Conservation (phyloP, 352 stramenopile species). For the Saprolegnia diclina region DNA sequence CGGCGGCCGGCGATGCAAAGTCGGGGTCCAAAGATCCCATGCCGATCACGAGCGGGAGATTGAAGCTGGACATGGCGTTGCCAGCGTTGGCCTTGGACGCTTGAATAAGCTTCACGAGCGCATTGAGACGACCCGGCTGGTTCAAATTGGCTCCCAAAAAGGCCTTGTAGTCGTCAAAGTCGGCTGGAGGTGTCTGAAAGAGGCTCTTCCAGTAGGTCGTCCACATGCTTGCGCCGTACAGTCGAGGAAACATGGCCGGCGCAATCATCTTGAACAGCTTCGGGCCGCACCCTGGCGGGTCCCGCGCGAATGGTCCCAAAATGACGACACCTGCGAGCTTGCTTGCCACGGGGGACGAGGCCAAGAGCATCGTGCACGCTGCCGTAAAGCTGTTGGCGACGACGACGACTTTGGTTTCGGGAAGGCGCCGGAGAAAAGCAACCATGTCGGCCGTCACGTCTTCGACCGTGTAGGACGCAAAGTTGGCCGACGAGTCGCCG, state of each 20-base stretch:
- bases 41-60: conserved; percentile 9
- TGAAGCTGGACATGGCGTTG: not conserved
- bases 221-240: conserved; percentile 7
- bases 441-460: not conserved
- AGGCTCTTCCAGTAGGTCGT: conserved; percentile 20
- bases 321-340: not conserved
- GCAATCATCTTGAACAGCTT: conserved; percentile 12
- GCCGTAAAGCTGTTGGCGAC: conserved; percentile 21
- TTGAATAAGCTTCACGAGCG: not conserved
- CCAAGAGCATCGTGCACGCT: conserved; percentile 6
- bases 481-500: conserved; percentile 32
- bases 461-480: conserved; percentile 3
- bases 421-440: not conserved
- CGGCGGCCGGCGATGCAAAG: not conserved
- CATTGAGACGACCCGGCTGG: not conserved
- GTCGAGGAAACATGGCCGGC: conserved; percentile 1
- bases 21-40: conserved; percentile 13
- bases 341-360: no score
- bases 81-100: conserved; percentile 16
- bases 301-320: conserved; percentile 7
- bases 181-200: not conserved
- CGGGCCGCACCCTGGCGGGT: not conserved
- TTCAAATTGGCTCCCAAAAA: conserved; percentile 12
- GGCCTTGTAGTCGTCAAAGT: not conserved
- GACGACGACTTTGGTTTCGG: not conserved